Percentiles rank a stretch among this genome's conserved stretches.
Evolutionary conservation across 345 rosid genomes (phyloP).

Genomic region (Salix exigua): DNA sequence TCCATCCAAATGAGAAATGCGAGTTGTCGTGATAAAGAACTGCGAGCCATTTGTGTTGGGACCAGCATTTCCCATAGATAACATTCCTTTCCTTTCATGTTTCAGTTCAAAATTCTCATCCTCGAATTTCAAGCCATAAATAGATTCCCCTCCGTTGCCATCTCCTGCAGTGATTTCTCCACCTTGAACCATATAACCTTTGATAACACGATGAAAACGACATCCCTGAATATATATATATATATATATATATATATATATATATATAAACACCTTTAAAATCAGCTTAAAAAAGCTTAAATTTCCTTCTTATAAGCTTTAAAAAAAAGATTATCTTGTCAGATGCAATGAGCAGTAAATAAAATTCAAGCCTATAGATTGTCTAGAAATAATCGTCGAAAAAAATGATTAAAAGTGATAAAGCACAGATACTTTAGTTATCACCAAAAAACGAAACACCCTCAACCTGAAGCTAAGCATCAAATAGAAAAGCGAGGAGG

Average conservation of each 20-base stretch:
- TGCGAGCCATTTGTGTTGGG: constrained; percentile 92
- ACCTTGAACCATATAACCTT: constrained; percentile 89
- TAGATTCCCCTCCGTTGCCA: constrained; percentile 94
- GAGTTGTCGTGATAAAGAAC: constrained; percentile 88
- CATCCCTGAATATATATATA: constrained; percentile 53
- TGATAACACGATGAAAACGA: constrained; percentile 73
- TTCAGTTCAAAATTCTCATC: constrained; percentile 85
- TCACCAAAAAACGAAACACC: background rate
- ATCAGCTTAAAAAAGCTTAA: background rate
- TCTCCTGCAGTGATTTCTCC: constrained; percentile 35
- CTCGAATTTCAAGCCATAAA: constrained; percentile 81
- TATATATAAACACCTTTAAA: background rate
- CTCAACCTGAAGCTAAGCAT: background rate
- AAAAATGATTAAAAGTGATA: background rate
- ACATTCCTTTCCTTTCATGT: constrained; percentile 94
- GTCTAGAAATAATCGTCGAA: background rate
- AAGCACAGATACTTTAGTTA: background rate
- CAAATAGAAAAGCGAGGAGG: background rate
- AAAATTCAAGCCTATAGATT: background rate
- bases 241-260: background rate
- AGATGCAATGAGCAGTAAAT: background rate
- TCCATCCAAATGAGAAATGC: constrained; percentile 82
- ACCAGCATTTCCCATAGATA: constrained; percentile 90
- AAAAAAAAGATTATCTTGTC: background rate
- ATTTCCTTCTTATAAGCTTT: background rate